Conservation (phyloP, 1,139 yeast species). For the Suhomyces anneliseae region DNA sequence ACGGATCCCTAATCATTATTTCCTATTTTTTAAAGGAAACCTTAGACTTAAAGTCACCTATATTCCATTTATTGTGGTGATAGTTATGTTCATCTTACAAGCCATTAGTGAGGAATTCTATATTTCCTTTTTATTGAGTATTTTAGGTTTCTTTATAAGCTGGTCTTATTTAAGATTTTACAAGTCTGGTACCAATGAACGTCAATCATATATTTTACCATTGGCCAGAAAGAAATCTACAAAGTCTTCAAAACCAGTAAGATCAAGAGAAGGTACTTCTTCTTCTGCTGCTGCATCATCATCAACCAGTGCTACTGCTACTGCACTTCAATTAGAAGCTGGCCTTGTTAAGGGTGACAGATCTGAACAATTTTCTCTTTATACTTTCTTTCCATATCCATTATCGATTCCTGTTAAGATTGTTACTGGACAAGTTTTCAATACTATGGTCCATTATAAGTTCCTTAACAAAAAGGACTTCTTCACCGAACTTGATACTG, state of each 20-base stretch:
- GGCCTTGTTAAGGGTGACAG: constrained; percentile 36
- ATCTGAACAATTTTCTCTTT: constrained; percentile 41
- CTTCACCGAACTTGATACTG: constrained; percentile 24
- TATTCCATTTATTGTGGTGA: constrained; percentile 35
- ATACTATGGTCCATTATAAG: constrained; percentile 21
- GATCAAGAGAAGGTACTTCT: constrained; percentile 8
- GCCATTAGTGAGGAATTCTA: constrained; percentile 31
- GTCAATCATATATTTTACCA: constrained; percentile 45
- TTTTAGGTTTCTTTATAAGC: constrained; percentile 35
- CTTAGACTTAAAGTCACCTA: constrained; percentile 39
- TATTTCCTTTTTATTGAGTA: constrained; percentile 26
- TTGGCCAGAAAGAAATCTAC: constrained; percentile 24
- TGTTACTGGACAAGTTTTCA: constrained; percentile 20
- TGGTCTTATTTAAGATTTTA: constrained; percentile 44
- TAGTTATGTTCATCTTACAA: constrained; percentile 19
- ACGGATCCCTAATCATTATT: constrained; percentile 44
- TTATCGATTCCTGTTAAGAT: constrained; percentile 30
- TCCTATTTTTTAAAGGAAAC: constrained; percentile 40
- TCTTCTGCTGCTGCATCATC: not conserved
- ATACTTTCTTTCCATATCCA: constrained; percentile 48
- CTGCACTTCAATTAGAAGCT: constrained; percentile 27
- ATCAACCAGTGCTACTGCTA: constrained; percentile 1
- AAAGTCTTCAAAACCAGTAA: constrained; percentile 14
- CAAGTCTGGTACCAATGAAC: constrained; percentile 44
- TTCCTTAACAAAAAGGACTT: constrained; percentile 31